Conservation (phyloP, 306 rosid species). For the Dryas octopetala region DNA sequence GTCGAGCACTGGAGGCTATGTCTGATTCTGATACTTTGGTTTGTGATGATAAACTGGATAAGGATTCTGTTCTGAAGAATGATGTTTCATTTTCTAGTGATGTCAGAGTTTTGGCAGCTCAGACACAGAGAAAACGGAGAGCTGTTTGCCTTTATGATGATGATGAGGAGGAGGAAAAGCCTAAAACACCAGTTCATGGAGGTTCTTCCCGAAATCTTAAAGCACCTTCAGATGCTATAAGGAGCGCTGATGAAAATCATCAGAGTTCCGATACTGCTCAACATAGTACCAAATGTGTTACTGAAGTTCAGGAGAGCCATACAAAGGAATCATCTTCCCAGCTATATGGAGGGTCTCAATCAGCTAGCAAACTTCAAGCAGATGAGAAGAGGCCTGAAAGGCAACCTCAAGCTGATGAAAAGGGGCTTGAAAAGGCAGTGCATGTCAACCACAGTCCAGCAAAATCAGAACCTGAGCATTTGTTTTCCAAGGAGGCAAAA, state of each 20-base stretch:
- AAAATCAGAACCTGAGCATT: constrained; percentile 49
- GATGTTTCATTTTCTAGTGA: constrained; percentile 38
- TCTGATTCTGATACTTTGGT: constrained; percentile 47
- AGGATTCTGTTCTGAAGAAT: constrained; percentile 36
- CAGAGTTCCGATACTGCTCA: constrained; percentile 44
- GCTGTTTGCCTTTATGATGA: constrained; percentile 82
- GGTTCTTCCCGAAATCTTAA: constrained; percentile 60
- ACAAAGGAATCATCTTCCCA: constrained; percentile 50
- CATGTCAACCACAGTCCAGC: constrained; percentile 43
- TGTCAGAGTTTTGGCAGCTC: constrained; percentile 32
- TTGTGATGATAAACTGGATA: constrained; percentile 50
- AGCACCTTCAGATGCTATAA: constrained; percentile 53
- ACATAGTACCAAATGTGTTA: constrained; percentile 34
- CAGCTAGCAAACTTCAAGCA: constrained; percentile 34
- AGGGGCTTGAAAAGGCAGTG: constrained; percentile 40
- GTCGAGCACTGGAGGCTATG: constrained; percentile 49
- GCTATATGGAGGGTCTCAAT: constrained; percentile 33
- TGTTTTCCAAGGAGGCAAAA: constrained; percentile 50
- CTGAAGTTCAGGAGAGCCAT: constrained; percentile 41
- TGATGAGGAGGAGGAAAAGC: constrained; percentile 57
- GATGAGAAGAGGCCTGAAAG: constrained; percentile 22
- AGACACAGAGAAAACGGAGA: constrained; percentile 59
- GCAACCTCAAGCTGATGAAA: constrained; percentile 30
- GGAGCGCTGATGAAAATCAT: constrained; percentile 36
- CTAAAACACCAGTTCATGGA: constrained; percentile 93